Conservation (phyloP, 768 basidiomycete species). For the Collybiopsis luxurians region DNA sequence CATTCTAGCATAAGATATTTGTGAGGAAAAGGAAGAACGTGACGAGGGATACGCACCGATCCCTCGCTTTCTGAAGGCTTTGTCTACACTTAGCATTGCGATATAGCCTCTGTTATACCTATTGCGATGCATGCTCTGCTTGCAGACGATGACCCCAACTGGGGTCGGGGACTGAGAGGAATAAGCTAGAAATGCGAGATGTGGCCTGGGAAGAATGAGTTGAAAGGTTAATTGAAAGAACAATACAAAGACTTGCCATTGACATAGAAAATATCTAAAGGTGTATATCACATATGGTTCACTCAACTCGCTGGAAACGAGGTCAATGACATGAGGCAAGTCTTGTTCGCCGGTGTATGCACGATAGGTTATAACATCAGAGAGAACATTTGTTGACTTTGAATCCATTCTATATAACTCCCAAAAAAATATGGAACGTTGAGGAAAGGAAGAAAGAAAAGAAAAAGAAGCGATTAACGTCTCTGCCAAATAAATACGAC, state of each 20-base stretch:
- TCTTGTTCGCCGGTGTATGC: constrained; percentile 76
- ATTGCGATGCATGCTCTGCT: constrained; percentile 86
- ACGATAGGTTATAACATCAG: constrained; percentile 58
- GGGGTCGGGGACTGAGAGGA: constrained; percentile 40
- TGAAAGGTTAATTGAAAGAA: constrained; percentile 30
- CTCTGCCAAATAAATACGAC: not conserved
- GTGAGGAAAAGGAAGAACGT: constrained; percentile 39
- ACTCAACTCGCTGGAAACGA: constrained; percentile 89
- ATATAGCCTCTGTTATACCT: constrained; percentile 88
- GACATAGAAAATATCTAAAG: constrained; percentile 93
- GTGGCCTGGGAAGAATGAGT: constrained; percentile 66
- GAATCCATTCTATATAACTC: too few species aligned
- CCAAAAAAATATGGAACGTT: too few species aligned
- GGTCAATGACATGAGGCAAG: constrained; percentile 77
- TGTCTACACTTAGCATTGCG: constrained; percentile 93
- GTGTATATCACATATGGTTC: constrained; percentile 98
- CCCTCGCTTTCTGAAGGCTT: constrained; percentile 82
- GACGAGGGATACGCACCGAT: constrained; percentile 66
- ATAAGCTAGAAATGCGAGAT: constrained; percentile 75
- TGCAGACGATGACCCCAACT: constrained; percentile 94
- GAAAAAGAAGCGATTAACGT: not conserved
- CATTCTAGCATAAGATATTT: constrained; percentile 36
- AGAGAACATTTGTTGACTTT: too few species aligned
- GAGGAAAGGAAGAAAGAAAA: not conserved
- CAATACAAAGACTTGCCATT: constrained; percentile 51